Conservation (phyloP, 345 rosid genomes). For the Hibiscus trionum region DNA sequence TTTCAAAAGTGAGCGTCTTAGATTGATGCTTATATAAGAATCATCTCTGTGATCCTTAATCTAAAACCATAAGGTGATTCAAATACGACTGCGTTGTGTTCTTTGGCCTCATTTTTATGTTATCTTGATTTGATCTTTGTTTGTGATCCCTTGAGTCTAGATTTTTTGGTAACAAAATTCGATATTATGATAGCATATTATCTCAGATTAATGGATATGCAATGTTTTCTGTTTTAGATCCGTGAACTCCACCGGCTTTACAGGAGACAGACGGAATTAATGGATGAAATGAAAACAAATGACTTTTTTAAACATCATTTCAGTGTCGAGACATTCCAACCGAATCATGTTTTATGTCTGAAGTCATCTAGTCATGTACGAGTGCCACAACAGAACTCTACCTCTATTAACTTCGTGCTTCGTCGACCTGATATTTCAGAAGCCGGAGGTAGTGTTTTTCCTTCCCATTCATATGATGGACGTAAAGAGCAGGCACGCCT, state of each 20-base stretch:
- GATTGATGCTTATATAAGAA: not conserved
- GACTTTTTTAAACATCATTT: slow-evolving; percentile 12
- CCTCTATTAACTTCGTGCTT: too few species aligned
- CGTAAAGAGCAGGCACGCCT: not conserved
- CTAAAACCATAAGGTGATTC: not conserved
- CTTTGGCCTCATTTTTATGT: too few species aligned
- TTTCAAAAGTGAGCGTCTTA: not conserved
- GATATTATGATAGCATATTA: too few species aligned
- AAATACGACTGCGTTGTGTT: too few species aligned
- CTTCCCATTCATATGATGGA: slow-evolving; percentile 9
- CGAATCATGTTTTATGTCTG: slow-evolving; percentile 16
- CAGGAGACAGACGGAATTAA: slow-evolving; percentile 42
- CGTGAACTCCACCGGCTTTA: slow-evolving; percentile 57
- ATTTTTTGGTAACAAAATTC: too few species aligned
- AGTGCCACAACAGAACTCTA: not conserved
- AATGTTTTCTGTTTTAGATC: slow-evolving; percentile 28
- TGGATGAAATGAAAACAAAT: slow-evolving; percentile 37
- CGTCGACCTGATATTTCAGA: slow-evolving; percentile 17
- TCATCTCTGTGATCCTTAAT: not conserved
- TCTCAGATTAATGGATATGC: slow-evolving; percentile 9
- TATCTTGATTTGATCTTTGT: too few species aligned
- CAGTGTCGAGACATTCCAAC: slow-evolving; percentile 13
- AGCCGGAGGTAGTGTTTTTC: slow-evolving; percentile 11
- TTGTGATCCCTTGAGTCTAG: too few species aligned
- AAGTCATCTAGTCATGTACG: slow-evolving; percentile 8